Evolutionary conservation across 169 alveolate species (phyloP).

Genomic region (Amoebophrya sp.): DNA sequence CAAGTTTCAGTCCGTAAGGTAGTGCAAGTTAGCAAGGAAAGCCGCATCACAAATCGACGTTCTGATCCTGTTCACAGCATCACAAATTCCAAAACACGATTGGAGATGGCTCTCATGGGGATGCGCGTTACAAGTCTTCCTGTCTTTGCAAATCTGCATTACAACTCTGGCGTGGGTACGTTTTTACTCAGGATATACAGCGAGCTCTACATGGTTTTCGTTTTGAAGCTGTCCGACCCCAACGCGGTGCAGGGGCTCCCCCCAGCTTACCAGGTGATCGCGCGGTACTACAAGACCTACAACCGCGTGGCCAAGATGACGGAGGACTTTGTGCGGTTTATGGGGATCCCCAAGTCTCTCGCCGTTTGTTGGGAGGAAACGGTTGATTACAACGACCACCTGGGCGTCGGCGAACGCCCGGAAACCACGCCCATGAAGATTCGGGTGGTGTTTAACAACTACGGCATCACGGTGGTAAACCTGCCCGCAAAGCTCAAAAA

Average conservation of each 20-base stretch:
- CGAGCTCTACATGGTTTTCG: neutral
- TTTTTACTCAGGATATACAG: too few species aligned
- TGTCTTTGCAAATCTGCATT: too few species aligned
- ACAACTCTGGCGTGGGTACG: too few species aligned
- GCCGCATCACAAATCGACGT: too few species aligned
- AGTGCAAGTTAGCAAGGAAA: too few species aligned
- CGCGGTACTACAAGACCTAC: neutral
- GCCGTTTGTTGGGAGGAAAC: constrained; percentile 19
- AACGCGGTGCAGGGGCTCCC: neutral
- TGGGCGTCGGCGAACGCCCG: neutral
- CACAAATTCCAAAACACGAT: too few species aligned
- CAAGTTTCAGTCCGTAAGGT: too few species aligned
- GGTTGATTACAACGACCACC: constrained; percentile 4
- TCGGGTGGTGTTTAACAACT: neutral
- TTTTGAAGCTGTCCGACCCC: neutral
- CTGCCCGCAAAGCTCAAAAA: neutral
- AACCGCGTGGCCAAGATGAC: neutral
- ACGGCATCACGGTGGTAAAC: neutral
- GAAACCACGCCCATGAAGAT: neutral
- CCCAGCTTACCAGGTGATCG: neutral
- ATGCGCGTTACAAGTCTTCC: too few species aligned
- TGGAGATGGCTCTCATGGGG: too few species aligned
- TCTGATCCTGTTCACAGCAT: too few species aligned
- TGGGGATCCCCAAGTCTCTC: neutral
- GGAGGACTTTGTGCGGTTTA: neutral